Evolutionary conservation across 306 rosid genomes (phyloP).

Genomic region (Malus sieversii): DNA sequence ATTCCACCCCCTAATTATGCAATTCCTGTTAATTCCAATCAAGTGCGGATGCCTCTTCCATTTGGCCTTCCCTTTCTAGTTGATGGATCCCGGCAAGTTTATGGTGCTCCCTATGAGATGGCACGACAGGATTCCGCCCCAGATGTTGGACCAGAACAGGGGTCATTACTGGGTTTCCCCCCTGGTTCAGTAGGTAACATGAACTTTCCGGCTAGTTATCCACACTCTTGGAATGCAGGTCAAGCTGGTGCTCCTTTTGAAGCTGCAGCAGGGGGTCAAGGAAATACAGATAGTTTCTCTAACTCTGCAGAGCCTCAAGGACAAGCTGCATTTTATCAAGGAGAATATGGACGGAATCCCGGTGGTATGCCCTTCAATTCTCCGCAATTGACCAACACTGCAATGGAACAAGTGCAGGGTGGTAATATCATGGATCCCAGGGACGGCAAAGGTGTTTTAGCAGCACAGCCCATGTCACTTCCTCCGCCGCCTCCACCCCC

Average conservation of each 20-base stretch:
- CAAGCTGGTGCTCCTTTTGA: constrained; percentile 54
- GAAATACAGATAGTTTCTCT: constrained; percentile 27
- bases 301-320: constrained; percentile 37
- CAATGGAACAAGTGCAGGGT: constrained; percentile 38
- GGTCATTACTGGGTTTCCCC: constrained; percentile 64
- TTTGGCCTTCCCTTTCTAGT: constrained; percentile 59
- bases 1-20: constrained; percentile 46
- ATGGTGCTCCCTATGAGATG: constrained; percentile 62
- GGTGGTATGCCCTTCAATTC: constrained; percentile 24
- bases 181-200: constrained; percentile 48
- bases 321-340: constrained; percentile 34
- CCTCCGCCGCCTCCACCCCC: constrained; percentile 60
- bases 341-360: constrained; percentile 32
- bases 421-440: constrained; percentile 57
- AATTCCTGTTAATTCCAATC: constrained; percentile 56
- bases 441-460: constrained; percentile 67
- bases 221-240: constrained; percentile 76
- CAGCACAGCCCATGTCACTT: constrained; percentile 49
- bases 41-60: constrained; percentile 58
- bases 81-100: constrained; percentile 73
- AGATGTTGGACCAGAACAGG: constrained; percentile 61
- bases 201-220: constrained; percentile 47
- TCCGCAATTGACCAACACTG: constrained; percentile 21
- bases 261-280: constrained; percentile 23
- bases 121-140: constrained; percentile 62